A percentile compares a stretch with the other conserved stretches of the same genome.
Conservation (phyloP, 1,139 yeast species). For the Hemisphaericaspora xylofermentans region DNA sequence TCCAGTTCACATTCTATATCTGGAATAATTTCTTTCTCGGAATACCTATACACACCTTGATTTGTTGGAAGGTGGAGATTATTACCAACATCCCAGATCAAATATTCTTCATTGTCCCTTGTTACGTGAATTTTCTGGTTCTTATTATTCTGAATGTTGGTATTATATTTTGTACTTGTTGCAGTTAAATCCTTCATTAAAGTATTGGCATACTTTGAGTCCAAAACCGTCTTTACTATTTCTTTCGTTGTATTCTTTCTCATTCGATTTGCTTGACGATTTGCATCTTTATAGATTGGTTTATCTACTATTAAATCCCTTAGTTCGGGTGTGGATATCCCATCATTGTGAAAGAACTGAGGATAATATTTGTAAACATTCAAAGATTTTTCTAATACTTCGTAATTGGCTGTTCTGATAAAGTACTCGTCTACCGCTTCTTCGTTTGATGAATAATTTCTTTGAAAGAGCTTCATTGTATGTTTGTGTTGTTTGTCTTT, state of each 20-base stretch:
- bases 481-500: not conserved
- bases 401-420: constrained; percentile 33
- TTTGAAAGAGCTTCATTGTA: not conserved
- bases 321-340: constrained; percentile 37
- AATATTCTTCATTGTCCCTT: not conserved
- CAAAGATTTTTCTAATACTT: constrained; percentile 34
- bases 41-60: not conserved
- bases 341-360: constrained; percentile 39
- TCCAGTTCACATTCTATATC: constrained; percentile 11
- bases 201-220: not conserved
- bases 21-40: not conserved
- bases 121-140: not conserved
- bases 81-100: not conserved
- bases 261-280: constrained; percentile 23
- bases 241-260: not conserved
- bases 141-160: not conserved
- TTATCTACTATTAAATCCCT: constrained; percentile 35
- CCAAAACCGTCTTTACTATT: not conserved
- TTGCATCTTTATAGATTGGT: constrained; percentile 45
- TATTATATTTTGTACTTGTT: not conserved
- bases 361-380: constrained; percentile 44
- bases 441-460: not conserved
- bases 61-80: not conserved
- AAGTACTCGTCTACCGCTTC: not conserved
- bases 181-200: not conserved